These are phyloP conservation scores for Triticum dicoccoides DNA, from an alignment of 176 grass and related monocot genomes.

Conservation along the genomic window DNA sequence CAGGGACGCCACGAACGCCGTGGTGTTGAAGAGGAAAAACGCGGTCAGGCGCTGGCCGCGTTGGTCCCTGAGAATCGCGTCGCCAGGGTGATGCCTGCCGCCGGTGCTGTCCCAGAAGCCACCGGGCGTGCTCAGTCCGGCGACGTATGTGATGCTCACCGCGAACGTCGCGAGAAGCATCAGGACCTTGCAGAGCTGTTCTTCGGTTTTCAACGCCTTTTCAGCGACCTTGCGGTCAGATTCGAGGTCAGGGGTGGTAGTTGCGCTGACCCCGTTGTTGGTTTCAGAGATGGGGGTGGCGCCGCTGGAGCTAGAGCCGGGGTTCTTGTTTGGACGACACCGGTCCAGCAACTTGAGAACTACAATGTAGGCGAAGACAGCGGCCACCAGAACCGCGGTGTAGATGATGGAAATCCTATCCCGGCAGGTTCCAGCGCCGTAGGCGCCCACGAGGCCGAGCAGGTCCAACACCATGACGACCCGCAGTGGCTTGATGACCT, in stretches of 20 bases:
- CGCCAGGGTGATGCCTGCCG: not conserved
- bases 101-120: constrained; percentile 10
- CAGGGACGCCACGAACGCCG: constrained; percentile 36
- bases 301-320: too few relatives aligned
- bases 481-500: not conserved
- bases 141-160: constrained; percentile 24
- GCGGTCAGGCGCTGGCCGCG: not conserved
- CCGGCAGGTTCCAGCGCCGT: not conserved
- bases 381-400: not conserved
- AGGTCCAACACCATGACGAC: not conserved
- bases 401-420: not conserved
- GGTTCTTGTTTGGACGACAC: not conserved
- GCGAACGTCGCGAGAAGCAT: constrained; percentile 32
- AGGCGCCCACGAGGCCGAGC: constrained; percentile 17
- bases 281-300: too few relatives aligned
- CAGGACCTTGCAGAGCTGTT: constrained; percentile 16
- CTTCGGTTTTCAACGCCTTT: not conserved
- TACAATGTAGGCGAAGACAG: not conserved
- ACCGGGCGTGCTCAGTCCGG: constrained; percentile 31
- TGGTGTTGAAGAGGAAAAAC: constrained; percentile 27
- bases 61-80: not conserved
- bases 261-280: too few relatives aligned
- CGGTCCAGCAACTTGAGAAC: not conserved
- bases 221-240: not conserved
- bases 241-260: too few relatives aligned